Evolutionary conservation across 805 yeast genomes (phyloP).

Genomic region (Ogataea salicorniae): DNA sequence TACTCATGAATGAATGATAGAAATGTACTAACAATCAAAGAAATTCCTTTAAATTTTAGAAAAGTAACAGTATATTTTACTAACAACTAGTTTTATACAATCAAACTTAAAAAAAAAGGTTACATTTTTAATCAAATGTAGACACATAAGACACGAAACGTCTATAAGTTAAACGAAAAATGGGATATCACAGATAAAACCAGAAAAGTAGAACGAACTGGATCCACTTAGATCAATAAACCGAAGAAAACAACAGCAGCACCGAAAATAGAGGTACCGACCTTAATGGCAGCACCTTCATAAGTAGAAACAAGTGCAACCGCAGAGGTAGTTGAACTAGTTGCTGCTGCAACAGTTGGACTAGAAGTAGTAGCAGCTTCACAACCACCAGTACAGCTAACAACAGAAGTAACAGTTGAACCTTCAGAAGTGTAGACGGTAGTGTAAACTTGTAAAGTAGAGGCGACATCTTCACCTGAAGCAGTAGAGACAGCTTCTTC

Average conservation of each 20-base stretch:
- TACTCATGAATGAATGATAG: too few relatives aligned
- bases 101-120: too few relatives aligned
- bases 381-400: neutral
- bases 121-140: too few relatives aligned
- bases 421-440: slow-evolving; percentile 1
- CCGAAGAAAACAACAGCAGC: neutral
- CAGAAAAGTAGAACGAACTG: too few relatives aligned
- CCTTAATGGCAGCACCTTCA: neutral
- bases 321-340: neutral
- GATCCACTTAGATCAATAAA: neutral
- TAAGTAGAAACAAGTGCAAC: neutral
- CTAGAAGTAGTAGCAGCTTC: neutral
- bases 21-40: too few relatives aligned
- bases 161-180: too few relatives aligned
- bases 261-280: neutral
- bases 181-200: too few relatives aligned
- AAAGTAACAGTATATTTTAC: too few relatives aligned
- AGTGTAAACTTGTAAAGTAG: slow-evolving; percentile 1
- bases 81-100: too few relatives aligned
- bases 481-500: too few relatives aligned
- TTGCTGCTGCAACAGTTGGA: neutral
- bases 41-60: too few relatives aligned
- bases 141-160: too few relatives aligned
- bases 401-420: neutral
- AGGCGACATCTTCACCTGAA: neutral